Base-by-base conservation (phyloP, 805 yeast species). In the Ogataea pilisensis region DNA sequence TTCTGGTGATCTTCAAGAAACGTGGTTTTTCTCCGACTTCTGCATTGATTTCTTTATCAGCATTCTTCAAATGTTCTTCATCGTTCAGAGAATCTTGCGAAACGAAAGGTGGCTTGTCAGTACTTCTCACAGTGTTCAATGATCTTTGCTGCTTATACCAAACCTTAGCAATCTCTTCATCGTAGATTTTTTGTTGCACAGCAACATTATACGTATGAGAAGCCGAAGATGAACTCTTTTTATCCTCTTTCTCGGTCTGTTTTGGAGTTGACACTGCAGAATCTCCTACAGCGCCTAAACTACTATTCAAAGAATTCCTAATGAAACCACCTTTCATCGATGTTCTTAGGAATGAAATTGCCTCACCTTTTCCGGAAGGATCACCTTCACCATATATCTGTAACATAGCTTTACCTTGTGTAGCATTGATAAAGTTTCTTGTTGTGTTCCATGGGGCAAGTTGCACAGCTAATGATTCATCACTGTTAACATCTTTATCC, bases 341-440 rank as follows among this genome's bases (percentile, higher is more conserved):
- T 0, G 96, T 85, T 49, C 90, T 76, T 52, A 90, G 70, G 50
- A 91, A 85, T 8, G 96, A 87, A 50, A 85, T 85, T 0, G 91
- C 95, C 49, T 87, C 85, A 2, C 95, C 93, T 48, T 85, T 78
- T 19, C 95, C 95, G 0, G 95, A 80, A 2, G 96, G 95, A 60
- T 93, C 98, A 36, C 98, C 98, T 39, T 82, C 90, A 12, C 96
- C 96, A 57, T 87, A 87, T 20, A 93, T 76, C 57, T 89, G 96
- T 32, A 93, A 72, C 97, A 93, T 93, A 0, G 97, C 95, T 55
- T 95, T 90, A 41, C 96, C 95, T 58, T 90, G 98, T 19, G 95
- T 89, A 2, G 98, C 93, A 60, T 81, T 86, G 40, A 90, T 79
- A 57, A 93, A 93, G 61, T 93, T 93, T 45, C 88, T 74, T 0